A percentile compares a stretch with the other conserved stretches of the same genome.
Conservation (phyloP, 139 green algal species). For the Micromonas commoda region DNA sequence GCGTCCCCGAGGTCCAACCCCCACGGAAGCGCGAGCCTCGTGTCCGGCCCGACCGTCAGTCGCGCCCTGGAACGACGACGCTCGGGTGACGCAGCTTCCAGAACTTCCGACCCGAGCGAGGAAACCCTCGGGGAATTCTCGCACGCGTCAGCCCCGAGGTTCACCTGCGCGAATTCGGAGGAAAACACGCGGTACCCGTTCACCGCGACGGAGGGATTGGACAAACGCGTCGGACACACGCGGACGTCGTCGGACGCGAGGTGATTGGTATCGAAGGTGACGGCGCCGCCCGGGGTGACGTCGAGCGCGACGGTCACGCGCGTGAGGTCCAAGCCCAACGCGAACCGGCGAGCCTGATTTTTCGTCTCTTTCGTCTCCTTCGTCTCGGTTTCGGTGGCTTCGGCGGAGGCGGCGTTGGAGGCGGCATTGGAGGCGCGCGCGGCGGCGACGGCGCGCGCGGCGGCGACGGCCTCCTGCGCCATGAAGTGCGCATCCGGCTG, state of each 20-base stretch:
- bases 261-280: not conserved
- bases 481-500: not conserved
- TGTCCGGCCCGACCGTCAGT: not conserved
- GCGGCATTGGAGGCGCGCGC: not conserved
- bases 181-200: not conserved
- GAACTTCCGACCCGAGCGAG: too few species aligned
- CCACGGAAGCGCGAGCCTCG: not conserved
- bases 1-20: constrained; percentile 8
- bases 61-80: not conserved
- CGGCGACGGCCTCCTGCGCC: not conserved
- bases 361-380: not conserved
- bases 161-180: not conserved
- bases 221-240: not conserved
- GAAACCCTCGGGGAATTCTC: too few species aligned
- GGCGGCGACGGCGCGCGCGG: not conserved
- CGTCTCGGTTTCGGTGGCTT: not conserved
- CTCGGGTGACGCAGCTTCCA: not conserved
- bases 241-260: not conserved
- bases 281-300: not conserved
- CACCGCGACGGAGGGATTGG: not conserved
- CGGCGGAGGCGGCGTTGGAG: not conserved
- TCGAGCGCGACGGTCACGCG: not conserved
- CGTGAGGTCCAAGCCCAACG: not conserved
- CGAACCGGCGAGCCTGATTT: not conserved
- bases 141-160: too few species aligned